Conservation (phyloP, 2,329 filamentous ascomycete species). For the Cercospora sesami region DNA sequence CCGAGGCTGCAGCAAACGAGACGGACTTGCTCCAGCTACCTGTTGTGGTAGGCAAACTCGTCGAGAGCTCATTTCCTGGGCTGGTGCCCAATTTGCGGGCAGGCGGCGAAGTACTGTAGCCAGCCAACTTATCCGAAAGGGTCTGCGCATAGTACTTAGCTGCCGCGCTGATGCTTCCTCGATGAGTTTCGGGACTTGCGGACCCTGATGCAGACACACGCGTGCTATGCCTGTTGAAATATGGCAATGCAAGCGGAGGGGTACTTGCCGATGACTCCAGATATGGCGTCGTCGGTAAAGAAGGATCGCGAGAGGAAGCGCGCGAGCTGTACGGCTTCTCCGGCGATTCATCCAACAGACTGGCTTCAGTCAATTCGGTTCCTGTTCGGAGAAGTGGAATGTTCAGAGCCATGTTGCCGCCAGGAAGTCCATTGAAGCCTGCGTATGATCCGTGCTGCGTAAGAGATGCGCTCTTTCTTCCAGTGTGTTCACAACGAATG, state of each 20-base stretch:
- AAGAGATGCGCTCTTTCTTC: background rate
- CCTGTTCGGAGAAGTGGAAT: constrained; percentile 23
- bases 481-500: background rate
- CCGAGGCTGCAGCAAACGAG: constrained; percentile 40
- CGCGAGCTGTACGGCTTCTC: constrained; percentile 26
- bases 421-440: background rate
- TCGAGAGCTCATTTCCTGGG: constrained; percentile 35
- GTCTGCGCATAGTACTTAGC: constrained; percentile 39
- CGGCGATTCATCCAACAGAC: constrained; percentile 20
- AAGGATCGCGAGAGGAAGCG: constrained; percentile 32
- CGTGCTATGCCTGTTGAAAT: constrained; percentile 27
- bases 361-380: constrained; percentile 17
- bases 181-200: constrained; percentile 36
- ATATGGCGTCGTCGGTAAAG: constrained; percentile 36
- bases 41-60: constrained; percentile 34
- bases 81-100: constrained; percentile 30
- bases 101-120: constrained; percentile 38
- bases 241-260: constrained; percentile 31
- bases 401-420: constrained; percentile 4
- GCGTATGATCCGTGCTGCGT: background rate
- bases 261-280: constrained; percentile 35
- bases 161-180: constrained; percentile 38
- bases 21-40: constrained; percentile 50
- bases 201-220: constrained; percentile 33
- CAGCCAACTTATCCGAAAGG: constrained; percentile 37